A percentile compares a stretch with the other conserved stretches of the same genome.
These are phyloP conservation scores for Lactifluus pinguis DNA, from an alignment of 768 basidiomycete species.

Conservation along the genomic window DNA sequence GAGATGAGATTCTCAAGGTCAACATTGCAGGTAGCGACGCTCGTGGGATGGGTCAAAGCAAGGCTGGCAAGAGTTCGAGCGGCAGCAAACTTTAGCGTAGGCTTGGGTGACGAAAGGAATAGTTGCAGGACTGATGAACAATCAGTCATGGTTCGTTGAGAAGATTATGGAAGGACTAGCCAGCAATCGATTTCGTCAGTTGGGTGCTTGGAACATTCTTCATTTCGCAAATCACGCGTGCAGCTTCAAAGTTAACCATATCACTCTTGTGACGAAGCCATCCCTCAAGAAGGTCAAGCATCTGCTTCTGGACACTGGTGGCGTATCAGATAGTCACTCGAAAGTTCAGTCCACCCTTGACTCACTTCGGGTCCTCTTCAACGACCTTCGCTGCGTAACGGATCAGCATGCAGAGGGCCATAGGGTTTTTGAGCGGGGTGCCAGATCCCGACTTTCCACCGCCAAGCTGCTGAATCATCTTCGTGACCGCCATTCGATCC, in stretches of 20 bases:
- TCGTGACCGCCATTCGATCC: conserved; percentile 97
- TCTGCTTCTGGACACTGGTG: conserved; percentile 77
- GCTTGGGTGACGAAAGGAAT: conserved; percentile 92
- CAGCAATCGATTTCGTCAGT: conserved; percentile 80
- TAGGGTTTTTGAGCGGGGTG: conserved; percentile 84
- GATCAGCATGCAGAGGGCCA: conserved; percentile 98
- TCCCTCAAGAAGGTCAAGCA: conserved; percentile 88
- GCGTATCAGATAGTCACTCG: conserved; percentile 2
- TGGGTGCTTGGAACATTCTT: conserved; percentile 70
- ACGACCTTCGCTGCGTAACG: conserved; percentile 97
- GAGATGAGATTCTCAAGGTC: conserved; percentile 96
- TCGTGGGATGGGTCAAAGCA: conserved; percentile 75
- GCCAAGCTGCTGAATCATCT: conserved; percentile 97
- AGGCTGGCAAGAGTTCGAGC: conserved; percentile 90
- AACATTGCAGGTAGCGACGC: conserved; percentile 88
- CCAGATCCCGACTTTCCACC: conserved; percentile 80
- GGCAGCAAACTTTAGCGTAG: conserved; percentile 93
- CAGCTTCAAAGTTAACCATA: conserved; percentile 99
- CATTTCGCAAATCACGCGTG: conserved; percentile 96
- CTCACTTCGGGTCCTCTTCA: conserved; percentile 97
- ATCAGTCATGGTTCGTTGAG: neutral
- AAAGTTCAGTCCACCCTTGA: conserved; percentile 9
- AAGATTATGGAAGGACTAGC: conserved; percentile 35
- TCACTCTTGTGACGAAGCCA: conserved; percentile 98
- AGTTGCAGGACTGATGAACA: conserved; percentile 71